These are phyloP conservation scores for Novymonas esmeraldas DNA, from an alignment of 208 protist genomes.

Conservation along the genomic window DNA sequence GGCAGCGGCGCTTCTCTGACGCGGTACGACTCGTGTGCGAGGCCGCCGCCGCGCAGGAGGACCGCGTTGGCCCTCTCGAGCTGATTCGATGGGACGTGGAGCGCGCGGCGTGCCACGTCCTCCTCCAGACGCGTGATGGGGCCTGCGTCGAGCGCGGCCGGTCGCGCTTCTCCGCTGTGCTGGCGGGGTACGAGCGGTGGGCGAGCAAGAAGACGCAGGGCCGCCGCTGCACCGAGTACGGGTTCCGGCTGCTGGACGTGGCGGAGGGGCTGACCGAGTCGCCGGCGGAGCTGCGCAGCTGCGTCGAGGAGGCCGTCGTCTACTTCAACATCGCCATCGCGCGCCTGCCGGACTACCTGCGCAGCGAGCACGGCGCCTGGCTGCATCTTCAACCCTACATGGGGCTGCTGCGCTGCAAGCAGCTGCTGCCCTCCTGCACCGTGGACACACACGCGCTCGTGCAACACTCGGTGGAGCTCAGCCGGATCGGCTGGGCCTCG, in stretches of 20 bases:
- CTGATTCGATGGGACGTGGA: constrained; percentile 52
- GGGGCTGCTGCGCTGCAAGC: constrained; percentile 73
- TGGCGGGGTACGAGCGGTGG: constrained; percentile 50
- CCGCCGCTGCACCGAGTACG: constrained; percentile 69
- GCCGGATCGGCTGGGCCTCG: constrained; percentile 74
- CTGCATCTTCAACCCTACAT: constrained; percentile 81
- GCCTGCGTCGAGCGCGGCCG: constrained; percentile 44
- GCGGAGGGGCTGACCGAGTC: constrained; percentile 36
- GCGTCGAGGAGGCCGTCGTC: constrained; percentile 62
- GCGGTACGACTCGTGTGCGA: constrained; percentile 51
- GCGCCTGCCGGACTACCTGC: constrained; percentile 66
- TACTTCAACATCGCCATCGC: constrained; percentile 72
- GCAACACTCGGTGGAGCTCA: constrained; percentile 64
- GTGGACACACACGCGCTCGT: constrained; percentile 72
- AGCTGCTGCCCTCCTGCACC: constrained; percentile 70
- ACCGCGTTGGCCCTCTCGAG: constrained; percentile 32
- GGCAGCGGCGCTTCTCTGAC: constrained; percentile 53
- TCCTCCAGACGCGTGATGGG: constrained; percentile 49
- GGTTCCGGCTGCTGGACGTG: constrained; percentile 69
- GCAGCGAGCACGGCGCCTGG: constrained; percentile 81
- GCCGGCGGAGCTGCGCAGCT: constrained; percentile 41
- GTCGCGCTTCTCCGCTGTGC: constrained; percentile 43
- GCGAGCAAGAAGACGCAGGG: constrained; percentile 66
- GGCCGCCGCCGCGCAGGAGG: constrained; percentile 37
- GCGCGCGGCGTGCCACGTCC: constrained; percentile 55